Evolutionary conservation across 768 basidiomycete species (phyloP), one percentile per base, ranked within the genome.

Genomic region (Lepiota venenata): DNA sequence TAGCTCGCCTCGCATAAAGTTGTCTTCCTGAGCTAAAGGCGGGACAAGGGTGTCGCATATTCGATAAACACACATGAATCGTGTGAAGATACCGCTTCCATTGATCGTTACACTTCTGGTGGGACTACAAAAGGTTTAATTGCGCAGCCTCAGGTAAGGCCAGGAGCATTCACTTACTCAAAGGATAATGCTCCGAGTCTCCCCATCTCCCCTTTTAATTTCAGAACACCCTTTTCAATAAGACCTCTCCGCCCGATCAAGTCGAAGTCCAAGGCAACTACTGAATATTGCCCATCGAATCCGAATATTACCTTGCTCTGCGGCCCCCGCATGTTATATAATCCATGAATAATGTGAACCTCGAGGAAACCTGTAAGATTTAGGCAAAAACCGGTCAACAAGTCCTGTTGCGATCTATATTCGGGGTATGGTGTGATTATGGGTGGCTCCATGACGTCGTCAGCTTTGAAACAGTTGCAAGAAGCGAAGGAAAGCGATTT

Each of bases 281-380:
- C 64, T 1, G 79, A 75, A 65, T 69, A 81, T 66, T 82, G 80
- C 21, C 78, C 79, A 42, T 76, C 74, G 55, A 82, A 80, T 21
- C 64, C 66, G 60, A 82, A 81, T 29, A 67, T 59, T 10, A 71
- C 60, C 25, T 58, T 60, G 16, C 29, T 36, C n/a, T 35, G 29
- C 1, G 5, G 29, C 27, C 44, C 42, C 22, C 21, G 45, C 50
- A 56, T 38, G 36, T 66, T 69, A 58, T 65, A 64, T 36, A 69
- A 60, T 48, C 60, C 64, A 52, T 74, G 74, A 45, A 66, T 58
- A 1, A 64, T 62, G 50, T 72, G 75, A 2, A 68, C 69, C 48
- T 71, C 63, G 16, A 76, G 60, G 56, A 77, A 78, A 8, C 58
- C 62, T 2, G 38, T 39, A 18, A 71, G 57, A 22, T 64, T 63